These are phyloP conservation scores for Neurospora sp. DNA, from an alignment of 495 filamentous ascomycete genomes.

Conservation along the genomic window DNA sequence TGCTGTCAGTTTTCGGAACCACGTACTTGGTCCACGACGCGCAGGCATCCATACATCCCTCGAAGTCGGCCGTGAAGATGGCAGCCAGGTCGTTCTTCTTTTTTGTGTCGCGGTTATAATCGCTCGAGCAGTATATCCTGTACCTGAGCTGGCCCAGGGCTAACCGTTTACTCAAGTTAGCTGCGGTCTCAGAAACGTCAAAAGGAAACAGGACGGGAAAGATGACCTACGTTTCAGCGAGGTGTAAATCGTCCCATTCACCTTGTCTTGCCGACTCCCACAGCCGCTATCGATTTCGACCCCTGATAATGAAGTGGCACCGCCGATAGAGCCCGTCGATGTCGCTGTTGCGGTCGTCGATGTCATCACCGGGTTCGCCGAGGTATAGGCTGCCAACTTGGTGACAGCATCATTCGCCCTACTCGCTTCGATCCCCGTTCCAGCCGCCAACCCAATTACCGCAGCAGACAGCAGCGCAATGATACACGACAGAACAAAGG, in stretches of 20 bases:
- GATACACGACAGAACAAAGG: slow-evolving; percentile 31
- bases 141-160: slow-evolving; percentile 23
- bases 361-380: slow-evolving; percentile 2
- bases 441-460: slow-evolving; percentile 34
- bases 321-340: slow-evolving; percentile 5
- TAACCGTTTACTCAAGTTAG: slow-evolving; percentile 4
- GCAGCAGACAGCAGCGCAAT: slow-evolving; percentile 30
- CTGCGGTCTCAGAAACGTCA: neutral
- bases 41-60: slow-evolving; percentile 38
- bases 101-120: slow-evolving; percentile 21
- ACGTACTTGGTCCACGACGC: slow-evolving; percentile 29
- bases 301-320: slow-evolving; percentile 6
- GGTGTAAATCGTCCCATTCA: slow-evolving; percentile 21
- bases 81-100: slow-evolving; percentile 16
- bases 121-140: slow-evolving; percentile 24
- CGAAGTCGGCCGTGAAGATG: slow-evolving; percentile 31
- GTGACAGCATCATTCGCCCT: slow-evolving; percentile 27
- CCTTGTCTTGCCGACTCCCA: slow-evolving; percentile 14
- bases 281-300: slow-evolving; percentile 28
- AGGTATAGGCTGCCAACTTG: slow-evolving; percentile 15
- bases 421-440: slow-evolving; percentile 30
- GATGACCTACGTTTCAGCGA: slow-evolving; percentile 12
- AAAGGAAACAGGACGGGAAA: neutral
- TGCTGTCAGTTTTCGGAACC: slow-evolving; percentile 3
- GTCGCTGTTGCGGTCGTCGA: slow-evolving; percentile 11